Evolutionary conservation across 768 basidiomycete genomes (phyloP).

Genomic region (Pleurotus sapidus): DNA sequence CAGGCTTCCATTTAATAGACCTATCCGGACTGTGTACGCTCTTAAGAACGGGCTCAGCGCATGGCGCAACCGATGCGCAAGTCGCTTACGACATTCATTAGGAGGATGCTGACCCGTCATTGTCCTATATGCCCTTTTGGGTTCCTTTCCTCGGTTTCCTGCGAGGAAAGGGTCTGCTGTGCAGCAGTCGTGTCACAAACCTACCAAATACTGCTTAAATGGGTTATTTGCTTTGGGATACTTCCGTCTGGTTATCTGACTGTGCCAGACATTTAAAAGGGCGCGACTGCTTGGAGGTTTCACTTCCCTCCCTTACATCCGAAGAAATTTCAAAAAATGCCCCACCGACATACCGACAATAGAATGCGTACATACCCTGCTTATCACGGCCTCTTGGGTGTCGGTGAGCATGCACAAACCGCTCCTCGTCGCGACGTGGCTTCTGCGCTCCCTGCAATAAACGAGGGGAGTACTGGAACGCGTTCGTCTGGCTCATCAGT

Average conservation of each 20-base stretch:
- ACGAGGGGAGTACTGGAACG: slow-evolving; percentile 4
- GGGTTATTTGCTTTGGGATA: not conserved
- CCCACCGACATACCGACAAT: not conserved
- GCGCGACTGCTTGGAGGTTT: not conserved
- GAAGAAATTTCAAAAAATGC: slow-evolving; percentile 7
- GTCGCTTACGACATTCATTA: slow-evolving; percentile 5
- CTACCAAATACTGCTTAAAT: not conserved
- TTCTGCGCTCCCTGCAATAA: not conserved
- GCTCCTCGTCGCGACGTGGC: slow-evolving; percentile 5
- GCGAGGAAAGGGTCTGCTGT: slow-evolving; percentile 3
- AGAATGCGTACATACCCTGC: not conserved
- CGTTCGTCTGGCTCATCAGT: slow-evolving; percentile 5
- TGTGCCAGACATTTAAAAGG: slow-evolving; percentile 4
- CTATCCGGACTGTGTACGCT: not conserved
- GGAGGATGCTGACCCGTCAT: not conserved
- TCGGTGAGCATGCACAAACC: slow-evolving; percentile 4
- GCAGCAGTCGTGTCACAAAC: not conserved
- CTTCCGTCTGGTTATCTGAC: slow-evolving; percentile 3
- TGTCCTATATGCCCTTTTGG: slow-evolving; percentile 7
- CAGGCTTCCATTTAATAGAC: slow-evolving; percentile 1
- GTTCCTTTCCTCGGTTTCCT: slow-evolving; percentile 7
- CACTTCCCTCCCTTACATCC: not conserved
- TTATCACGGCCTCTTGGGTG: slow-evolving; percentile 6
- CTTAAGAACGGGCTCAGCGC: too few species aligned
- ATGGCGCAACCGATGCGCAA: not conserved